Conservation (phyloP, 164 flowering plant species). For the Platanus orientalis region DNA sequence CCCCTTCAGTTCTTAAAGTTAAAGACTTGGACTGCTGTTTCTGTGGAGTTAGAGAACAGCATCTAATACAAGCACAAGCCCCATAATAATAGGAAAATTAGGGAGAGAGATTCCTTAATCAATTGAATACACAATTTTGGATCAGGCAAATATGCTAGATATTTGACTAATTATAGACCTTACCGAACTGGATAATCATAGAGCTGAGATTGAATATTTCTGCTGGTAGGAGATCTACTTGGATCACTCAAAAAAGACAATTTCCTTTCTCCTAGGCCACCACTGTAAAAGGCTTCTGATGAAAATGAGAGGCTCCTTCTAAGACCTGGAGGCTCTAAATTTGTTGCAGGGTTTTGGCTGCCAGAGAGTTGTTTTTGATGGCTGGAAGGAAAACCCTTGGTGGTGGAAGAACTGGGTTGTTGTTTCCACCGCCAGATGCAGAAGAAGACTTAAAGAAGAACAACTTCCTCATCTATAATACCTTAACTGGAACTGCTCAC, state of each 20-base stretch:
- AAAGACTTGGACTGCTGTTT: too few relatives aligned
- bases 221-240: slow-evolving; percentile 34
- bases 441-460: slow-evolving; percentile 76
- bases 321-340: slow-evolving; percentile 30
- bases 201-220: too few relatives aligned
- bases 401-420: slow-evolving; percentile 29
- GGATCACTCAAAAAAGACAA: slow-evolving; percentile 21
- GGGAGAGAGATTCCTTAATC: too few relatives aligned
- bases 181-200: too few relatives aligned
- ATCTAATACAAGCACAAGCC: too few relatives aligned
- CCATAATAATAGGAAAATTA: too few relatives aligned
- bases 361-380: slow-evolving; percentile 32
- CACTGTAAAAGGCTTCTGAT: slow-evolving; percentile 38
- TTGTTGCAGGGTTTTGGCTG: slow-evolving; percentile 20
- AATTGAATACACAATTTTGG: background rate
- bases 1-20: too few relatives aligned
- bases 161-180: background rate
- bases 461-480: slow-evolving; percentile 63
- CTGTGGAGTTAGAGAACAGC: too few relatives aligned
- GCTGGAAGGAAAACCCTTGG: slow-evolving; percentile 22
- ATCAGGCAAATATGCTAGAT: background rate
- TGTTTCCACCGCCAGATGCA: slow-evolving; percentile 36
- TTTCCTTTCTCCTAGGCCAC: slow-evolving; percentile 26
- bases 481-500: background rate
- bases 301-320: slow-evolving; percentile 80